Conservation (phyloP, 805 yeast species). For the Zygotorulaspora danielsina region DNA sequence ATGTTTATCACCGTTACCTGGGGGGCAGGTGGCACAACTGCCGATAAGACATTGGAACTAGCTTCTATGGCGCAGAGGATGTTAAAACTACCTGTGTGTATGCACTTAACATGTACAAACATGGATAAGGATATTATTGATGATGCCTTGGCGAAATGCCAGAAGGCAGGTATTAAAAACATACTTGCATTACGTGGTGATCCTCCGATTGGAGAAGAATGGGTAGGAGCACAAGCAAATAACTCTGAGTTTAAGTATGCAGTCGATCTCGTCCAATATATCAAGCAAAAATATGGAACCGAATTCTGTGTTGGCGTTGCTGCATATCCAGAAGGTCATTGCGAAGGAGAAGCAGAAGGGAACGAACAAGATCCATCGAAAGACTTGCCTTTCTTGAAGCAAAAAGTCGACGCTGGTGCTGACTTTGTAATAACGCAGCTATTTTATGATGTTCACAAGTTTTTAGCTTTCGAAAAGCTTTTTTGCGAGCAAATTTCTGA, state of each 20-base stretch:
- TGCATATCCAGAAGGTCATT: conserved; percentile 97
- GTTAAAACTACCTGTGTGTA: conserved; percentile 79
- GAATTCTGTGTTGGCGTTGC: conserved; percentile 95
- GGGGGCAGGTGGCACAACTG: conserved; percentile 98
- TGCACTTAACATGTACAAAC: conserved; percentile 95
- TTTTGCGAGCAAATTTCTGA: conserved; percentile 42
- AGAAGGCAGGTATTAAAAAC: conserved; percentile 74
- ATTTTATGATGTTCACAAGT: conserved; percentile 82
- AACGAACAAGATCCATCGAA: conserved; percentile 57
- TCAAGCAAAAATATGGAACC: conserved; percentile 64
- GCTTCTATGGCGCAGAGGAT: conserved; percentile 73
- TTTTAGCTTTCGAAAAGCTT: conserved; percentile 56
- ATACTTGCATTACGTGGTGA: conserved; percentile 94
- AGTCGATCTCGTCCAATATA: conserved; percentile 79
- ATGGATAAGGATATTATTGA: conserved; percentile 76
- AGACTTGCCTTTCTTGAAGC: conserved; percentile 76
- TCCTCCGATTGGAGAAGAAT: conserved; percentile 66
- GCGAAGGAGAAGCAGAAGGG: conserved; percentile 67
- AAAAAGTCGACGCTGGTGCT: conserved; percentile 91
- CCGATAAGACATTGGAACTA: conserved; percentile 77
- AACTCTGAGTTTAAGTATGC: conserved; percentile 69
- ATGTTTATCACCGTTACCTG: conserved; percentile 90
- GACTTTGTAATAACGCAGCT: conserved; percentile 88
- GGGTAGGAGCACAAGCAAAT: conserved; percentile 31
- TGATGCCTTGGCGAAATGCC: conserved; percentile 67